These are phyloP conservation scores for Populus euphratica DNA, from an alignment of 345 rosid genomes.

Conservation along the genomic window DNA sequence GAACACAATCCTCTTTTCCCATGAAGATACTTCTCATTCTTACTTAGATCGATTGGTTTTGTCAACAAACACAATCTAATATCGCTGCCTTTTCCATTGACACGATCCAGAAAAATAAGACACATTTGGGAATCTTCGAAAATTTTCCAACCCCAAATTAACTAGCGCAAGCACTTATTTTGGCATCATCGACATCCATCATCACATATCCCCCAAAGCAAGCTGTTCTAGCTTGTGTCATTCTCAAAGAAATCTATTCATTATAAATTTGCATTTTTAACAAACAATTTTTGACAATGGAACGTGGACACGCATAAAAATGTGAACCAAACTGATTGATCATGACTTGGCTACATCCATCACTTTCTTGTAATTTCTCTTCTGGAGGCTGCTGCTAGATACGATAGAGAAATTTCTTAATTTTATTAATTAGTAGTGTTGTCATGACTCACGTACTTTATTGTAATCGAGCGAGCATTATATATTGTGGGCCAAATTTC, in stretches of 20 bases:
- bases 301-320: neutral
- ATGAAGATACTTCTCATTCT: neutral
- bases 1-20: neutral
- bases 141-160: neutral
- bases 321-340: slow-evolving; percentile 1
- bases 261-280: neutral
- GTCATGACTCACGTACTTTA: slow-evolving; percentile 23
- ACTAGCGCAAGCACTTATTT: neutral
- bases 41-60: neutral
- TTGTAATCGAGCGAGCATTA: neutral
- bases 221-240: neutral
- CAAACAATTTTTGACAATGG: neutral
- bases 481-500: slow-evolving; percentile 17
- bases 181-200: neutral
- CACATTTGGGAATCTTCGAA: neutral
- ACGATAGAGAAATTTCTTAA: neutral
- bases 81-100: neutral
- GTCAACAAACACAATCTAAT: neutral
- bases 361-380: slow-evolving; percentile 22
- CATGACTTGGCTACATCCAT: slow-evolving; percentile 1
- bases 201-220: neutral
- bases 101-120: neutral
- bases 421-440: neutral
- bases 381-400: slow-evolving; percentile 18
- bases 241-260: neutral